A percentile compares a stretch with the other conserved stretches of the same genome.
These are phyloP conservation scores for Helianthus tuberosus DNA, from an alignment of 129 eudicot genomes.

Conservation along the genomic window DNA sequence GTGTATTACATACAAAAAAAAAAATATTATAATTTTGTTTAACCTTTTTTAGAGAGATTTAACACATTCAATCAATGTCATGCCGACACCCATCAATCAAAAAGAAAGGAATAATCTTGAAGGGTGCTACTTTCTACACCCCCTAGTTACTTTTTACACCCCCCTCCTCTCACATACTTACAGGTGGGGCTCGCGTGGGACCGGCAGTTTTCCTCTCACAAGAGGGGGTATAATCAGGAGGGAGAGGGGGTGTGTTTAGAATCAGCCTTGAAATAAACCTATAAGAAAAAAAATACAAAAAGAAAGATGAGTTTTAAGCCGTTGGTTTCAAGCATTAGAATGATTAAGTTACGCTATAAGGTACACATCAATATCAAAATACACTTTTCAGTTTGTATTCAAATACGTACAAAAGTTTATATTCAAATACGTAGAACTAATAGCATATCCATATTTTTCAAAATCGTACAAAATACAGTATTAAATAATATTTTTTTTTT, in stretches of 20 bases:
- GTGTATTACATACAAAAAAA: neutral
- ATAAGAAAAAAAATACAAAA: neutral
- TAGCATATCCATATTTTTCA: too few species aligned
- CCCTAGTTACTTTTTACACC: too few species aligned
- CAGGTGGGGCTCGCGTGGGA: too few species aligned
- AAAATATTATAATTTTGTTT: neutral
- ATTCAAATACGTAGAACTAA: too few species aligned
- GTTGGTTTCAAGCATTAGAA: neutral
- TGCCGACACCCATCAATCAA: neutral
- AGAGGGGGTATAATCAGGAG: too few species aligned
- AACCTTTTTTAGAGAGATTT: neutral
- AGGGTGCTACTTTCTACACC: too few species aligned
- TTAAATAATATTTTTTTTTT: too few species aligned
- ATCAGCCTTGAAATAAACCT: conserved; percentile 2
- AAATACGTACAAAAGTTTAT: conserved; percentile 13
- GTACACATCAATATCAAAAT: neutral
- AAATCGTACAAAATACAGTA: neutral
- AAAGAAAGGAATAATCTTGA: neutral
- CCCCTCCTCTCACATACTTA: too few species aligned
- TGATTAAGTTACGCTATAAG: neutral
- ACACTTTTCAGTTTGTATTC: neutral
- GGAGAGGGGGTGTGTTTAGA: too few species aligned
- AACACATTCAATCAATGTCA: neutral
- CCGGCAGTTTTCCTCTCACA: too few species aligned
- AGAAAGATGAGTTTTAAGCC: neutral